phyloP scores from a whole-genome alignment of 2,329 filamentous ascomycete species.

The Neonectria hederae region DNA sequence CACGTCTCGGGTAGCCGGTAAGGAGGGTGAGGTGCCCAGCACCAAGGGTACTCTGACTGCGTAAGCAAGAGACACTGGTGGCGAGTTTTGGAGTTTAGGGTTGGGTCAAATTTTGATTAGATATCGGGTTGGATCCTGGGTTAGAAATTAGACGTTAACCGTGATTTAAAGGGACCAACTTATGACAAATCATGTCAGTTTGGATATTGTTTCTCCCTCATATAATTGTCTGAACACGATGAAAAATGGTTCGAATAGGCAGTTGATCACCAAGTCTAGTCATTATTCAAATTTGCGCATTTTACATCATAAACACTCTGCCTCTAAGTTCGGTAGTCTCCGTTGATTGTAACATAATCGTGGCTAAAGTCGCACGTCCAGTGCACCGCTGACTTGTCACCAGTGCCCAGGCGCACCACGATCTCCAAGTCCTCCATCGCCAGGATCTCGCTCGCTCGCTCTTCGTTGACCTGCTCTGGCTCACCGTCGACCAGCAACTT shows the following conservation, averaged over 20 bases:
- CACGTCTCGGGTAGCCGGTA: slow-evolving; percentile 76
- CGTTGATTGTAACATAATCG: slow-evolving; percentile 78
- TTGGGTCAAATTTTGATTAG: slow-evolving; percentile 19
- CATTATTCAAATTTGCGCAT: slow-evolving; percentile 12
- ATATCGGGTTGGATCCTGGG: slow-evolving; percentile 25
- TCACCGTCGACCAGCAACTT: slow-evolving; percentile 82
- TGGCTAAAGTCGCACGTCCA: slow-evolving; percentile 91
- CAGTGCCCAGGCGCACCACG: slow-evolving; percentile 75
- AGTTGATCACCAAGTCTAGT: slow-evolving; percentile 13
- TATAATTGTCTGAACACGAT: background rate
- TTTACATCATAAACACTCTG: slow-evolving; percentile 13
- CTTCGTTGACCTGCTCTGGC: slow-evolving; percentile 81
- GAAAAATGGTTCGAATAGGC: background rate
- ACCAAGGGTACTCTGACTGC: slow-evolving; percentile 90
- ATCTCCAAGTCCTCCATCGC: slow-evolving; percentile 84
- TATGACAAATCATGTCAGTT: background rate
- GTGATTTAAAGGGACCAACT: background rate
- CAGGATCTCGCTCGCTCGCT: slow-evolving; percentile 78
- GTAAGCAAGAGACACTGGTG: slow-evolving; percentile 42
- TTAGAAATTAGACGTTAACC: slow-evolving; percentile 20
- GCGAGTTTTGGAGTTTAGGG: slow-evolving; percentile 37
- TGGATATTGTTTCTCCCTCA: background rate
- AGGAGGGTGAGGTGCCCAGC: slow-evolving; percentile 92
- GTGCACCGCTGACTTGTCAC: slow-evolving; percentile 73
- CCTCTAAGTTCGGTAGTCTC: slow-evolving; percentile 70